These are phyloP conservation scores for Rachicladosporium sp. DNA, from an alignment of 2,329 filamentous ascomycete species.

Conservation along the genomic window DNA sequence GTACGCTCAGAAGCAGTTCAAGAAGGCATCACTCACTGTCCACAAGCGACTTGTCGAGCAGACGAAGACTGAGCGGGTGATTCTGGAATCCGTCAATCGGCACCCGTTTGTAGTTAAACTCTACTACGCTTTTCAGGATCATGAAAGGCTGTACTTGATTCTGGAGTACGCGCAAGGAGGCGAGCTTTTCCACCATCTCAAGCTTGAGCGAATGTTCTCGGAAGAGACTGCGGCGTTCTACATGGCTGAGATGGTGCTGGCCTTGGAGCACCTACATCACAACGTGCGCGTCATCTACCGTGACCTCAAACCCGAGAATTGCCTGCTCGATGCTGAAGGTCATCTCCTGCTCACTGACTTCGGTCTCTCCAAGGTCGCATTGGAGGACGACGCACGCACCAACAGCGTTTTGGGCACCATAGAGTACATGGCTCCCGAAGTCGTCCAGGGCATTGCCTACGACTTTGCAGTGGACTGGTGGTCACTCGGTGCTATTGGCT, in stretches of 20 bases:
- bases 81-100: conserved; percentile 88
- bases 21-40: conserved; percentile 87
- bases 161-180: conserved; percentile 95
- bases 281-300: conserved; percentile 91
- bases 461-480: conserved; percentile 97
- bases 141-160: conserved; percentile 93
- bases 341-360: conserved; percentile 95
- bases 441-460: conserved; percentile 77
- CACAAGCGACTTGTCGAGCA: conserved; percentile 95
- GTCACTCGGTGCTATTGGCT: conserved; percentile 87
- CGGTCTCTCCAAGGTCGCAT: conserved; percentile 85
- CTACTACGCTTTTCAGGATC: conserved; percentile 96
- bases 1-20: conserved; percentile 97
- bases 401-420: conserved; percentile 88
- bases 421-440: conserved; percentile 98
- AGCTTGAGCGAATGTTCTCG: conserved; percentile 86
- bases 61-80: conserved; percentile 90
- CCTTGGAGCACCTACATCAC: conserved; percentile 83
- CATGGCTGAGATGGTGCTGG: conserved; percentile 95
- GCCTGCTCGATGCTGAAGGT: conserved; percentile 78
- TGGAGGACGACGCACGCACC: conserved; percentile 60
- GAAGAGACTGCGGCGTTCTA: conserved; percentile 88
- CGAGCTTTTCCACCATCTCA: conserved; percentile 91
- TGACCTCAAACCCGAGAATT: conserved; percentile 96
- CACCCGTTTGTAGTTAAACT: conserved; percentile 98